phyloP scores from a whole-genome alignment of 331 rosid species.

The Quercus phellos region DNA sequence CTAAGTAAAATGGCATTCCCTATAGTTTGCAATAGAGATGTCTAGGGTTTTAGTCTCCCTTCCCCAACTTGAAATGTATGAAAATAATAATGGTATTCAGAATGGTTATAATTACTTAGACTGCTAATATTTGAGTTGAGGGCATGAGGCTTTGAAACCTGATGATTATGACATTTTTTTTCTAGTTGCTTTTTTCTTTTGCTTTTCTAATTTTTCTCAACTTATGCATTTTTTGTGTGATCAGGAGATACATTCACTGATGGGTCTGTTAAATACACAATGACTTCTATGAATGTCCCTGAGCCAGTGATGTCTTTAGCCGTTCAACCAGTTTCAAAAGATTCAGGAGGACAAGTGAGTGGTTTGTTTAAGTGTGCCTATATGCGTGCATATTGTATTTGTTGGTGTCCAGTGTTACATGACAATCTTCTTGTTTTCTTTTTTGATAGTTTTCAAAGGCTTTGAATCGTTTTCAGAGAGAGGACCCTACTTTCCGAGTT shows the following conservation, averaged over 20 bases:
- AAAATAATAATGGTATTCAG: not conserved
- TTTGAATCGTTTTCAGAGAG: constrained; percentile 89
- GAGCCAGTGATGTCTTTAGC: constrained; percentile 99
- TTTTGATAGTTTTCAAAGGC: constrained; percentile 83
- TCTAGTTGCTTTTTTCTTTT: not conserved
- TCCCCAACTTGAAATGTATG: too few relatives aligned
- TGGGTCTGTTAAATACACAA: constrained; percentile 83
- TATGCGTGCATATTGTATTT: not conserved
- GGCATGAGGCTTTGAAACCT: not conserved
- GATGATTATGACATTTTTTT: constrained; percentile 7
- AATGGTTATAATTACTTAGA: not conserved
- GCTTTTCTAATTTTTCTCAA: constrained; percentile 1
- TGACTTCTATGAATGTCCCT: constrained; percentile 99
- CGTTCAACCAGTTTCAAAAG: constrained; percentile 92
- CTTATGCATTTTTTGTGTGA: constrained; percentile 18
- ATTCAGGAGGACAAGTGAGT: constrained; percentile 95
- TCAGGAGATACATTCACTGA: constrained; percentile 98
- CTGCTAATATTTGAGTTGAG: not conserved
- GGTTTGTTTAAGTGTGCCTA: constrained; percentile 9
- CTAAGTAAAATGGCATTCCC: too few relatives aligned
- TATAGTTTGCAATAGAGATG: too few relatives aligned
- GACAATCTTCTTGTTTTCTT: constrained; percentile 4
- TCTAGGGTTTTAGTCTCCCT: too few relatives aligned
- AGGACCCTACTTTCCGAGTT: constrained; percentile 98
- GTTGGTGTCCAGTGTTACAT: not conserved